Conservation (phyloP, 2,329 filamentous ascomycete genomes). For the Gnomoniopsis smithogilvyi region DNA sequence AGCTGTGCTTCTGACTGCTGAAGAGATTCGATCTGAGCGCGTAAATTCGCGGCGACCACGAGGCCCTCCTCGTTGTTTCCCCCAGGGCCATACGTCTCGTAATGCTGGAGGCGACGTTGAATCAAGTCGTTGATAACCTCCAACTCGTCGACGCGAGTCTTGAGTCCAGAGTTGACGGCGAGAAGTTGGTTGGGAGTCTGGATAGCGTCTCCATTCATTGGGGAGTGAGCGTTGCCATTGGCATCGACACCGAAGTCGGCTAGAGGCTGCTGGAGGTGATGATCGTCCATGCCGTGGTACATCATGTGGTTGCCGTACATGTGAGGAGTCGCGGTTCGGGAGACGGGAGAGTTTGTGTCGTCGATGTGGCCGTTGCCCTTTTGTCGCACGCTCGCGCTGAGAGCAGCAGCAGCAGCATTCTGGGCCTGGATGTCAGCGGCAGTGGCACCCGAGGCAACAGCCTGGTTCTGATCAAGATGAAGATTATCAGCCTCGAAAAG, state of each 20-base stretch:
- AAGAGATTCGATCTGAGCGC: slow-evolving; percentile 50
- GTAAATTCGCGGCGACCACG: slow-evolving; percentile 61
- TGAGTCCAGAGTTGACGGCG: slow-evolving; percentile 79
- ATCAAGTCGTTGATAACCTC: slow-evolving; percentile 91
- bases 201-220: slow-evolving; percentile 59
- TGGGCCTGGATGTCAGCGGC: slow-evolving; percentile 56
- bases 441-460: slow-evolving; percentile 46
- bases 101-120: slow-evolving; percentile 67
- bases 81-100: slow-evolving; percentile 62
- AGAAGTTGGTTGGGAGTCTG: slow-evolving; percentile 79
- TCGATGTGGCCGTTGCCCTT: slow-evolving; percentile 73
- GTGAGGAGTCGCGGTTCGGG: slow-evolving; percentile 73
- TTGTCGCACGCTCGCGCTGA: slow-evolving; percentile 50
- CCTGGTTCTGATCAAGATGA: slow-evolving; percentile 31
- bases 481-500: slow-evolving; percentile 14
- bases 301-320: slow-evolving; percentile 73
- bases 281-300: slow-evolving; percentile 74
- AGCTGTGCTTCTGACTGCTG: slow-evolving; percentile 42
- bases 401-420: slow-evolving; percentile 48
- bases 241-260: slow-evolving; percentile 50
- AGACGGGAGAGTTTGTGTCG: slow-evolving; percentile 74
- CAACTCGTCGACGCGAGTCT: slow-evolving; percentile 90
- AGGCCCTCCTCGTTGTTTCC: slow-evolving; percentile 42
- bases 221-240: slow-evolving; percentile 48
- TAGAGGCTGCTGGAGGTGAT: slow-evolving; percentile 60